Conservation (phyloP, 2,329 filamentous ascomycete genomes). For the Gnomoniopsis sp. region DNA sequence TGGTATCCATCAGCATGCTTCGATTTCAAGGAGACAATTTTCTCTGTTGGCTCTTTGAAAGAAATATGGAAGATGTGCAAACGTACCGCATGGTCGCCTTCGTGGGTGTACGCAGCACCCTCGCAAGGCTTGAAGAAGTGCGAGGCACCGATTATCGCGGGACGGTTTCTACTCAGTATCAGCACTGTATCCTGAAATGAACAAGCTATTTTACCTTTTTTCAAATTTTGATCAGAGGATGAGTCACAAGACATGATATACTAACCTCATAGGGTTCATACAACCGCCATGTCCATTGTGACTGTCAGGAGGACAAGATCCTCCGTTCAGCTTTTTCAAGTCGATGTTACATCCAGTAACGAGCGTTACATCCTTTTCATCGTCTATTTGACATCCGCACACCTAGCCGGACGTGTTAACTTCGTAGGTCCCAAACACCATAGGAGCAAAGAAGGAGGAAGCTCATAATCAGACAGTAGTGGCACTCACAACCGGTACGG, state of each 20-base stretch:
- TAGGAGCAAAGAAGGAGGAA: too few relatives aligned
- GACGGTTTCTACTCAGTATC: not conserved
- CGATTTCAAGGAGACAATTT: not conserved
- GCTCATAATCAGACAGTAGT: too few relatives aligned
- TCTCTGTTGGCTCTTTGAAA: not conserved
- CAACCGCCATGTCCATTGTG: not conserved
- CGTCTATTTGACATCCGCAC: not conserved
- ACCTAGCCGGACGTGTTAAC: not conserved
- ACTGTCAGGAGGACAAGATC: not conserved
- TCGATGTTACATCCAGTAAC: not conserved
- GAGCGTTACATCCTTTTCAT: not conserved
- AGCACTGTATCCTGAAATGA: not conserved
- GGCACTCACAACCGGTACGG: too few relatives aligned
- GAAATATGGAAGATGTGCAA: not conserved
- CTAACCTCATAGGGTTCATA: not conserved
- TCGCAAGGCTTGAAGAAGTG: not conserved
- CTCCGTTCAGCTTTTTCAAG: not conserved
- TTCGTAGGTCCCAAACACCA: not conserved
- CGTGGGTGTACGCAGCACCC: not conserved
- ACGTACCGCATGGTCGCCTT: not conserved
- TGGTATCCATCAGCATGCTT: too few relatives aligned
- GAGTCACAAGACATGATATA: not conserved
- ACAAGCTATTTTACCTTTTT: not conserved
- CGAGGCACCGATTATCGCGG: too few relatives aligned
- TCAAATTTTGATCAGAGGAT: not conserved